Percentiles rank a stretch among this genome's conserved stretches.
These are phyloP conservation scores for Sugiyamaella smithiae DNA, from an alignment of 805 yeast genomes.

Conservation along the genomic window DNA sequence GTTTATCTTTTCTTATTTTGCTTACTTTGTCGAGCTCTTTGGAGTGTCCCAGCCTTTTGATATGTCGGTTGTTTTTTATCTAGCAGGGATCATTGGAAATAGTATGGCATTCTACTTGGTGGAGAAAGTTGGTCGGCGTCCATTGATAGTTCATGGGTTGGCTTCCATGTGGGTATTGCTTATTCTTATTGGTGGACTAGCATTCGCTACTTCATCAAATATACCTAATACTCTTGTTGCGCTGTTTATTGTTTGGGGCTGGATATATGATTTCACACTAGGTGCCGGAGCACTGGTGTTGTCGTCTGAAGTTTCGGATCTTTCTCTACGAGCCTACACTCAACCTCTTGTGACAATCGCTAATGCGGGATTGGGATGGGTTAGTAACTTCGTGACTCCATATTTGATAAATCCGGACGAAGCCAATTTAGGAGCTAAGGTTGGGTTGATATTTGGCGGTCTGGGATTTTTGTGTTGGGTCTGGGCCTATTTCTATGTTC, in stretches of 20 bases:
- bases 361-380: slow-evolving; percentile 12
- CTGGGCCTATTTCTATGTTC: slow-evolving; percentile 6
- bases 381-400: slow-evolving; percentile 38
- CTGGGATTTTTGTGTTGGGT: slow-evolving; percentile 7
- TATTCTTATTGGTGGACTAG: slow-evolving; percentile 9
- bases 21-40: slow-evolving; percentile 7
- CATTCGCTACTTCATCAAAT: slow-evolving; percentile 1
- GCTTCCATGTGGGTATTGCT: slow-evolving; percentile 5
- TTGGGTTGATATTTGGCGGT: slow-evolving; percentile 37
- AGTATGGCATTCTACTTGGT: slow-evolving; percentile 9
- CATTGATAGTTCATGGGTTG: slow-evolving; percentile 1
- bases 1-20: slow-evolving; percentile 8
- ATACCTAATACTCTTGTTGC: slow-evolving; percentile 5
- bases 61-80: slow-evolving; percentile 6
- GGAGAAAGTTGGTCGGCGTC: slow-evolving; percentile 4
- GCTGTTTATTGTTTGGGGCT: slow-evolving; percentile 7
- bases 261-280: slow-evolving; percentile 8
- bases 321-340: slow-evolving; percentile 9
- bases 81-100: slow-evolving; percentile 4
- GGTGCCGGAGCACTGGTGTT: slow-evolving; percentile 9
- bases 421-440: slow-evolving; percentile 46
- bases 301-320: slow-evolving; percentile 8
- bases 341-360: slow-evolving; percentile 10
- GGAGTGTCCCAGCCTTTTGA: slow-evolving; percentile 8
- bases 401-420: slow-evolving; percentile 45